Evolutionary conservation across 306 rosid species (phyloP).

Genomic region (Gynostemma pentaphyllum): DNA sequence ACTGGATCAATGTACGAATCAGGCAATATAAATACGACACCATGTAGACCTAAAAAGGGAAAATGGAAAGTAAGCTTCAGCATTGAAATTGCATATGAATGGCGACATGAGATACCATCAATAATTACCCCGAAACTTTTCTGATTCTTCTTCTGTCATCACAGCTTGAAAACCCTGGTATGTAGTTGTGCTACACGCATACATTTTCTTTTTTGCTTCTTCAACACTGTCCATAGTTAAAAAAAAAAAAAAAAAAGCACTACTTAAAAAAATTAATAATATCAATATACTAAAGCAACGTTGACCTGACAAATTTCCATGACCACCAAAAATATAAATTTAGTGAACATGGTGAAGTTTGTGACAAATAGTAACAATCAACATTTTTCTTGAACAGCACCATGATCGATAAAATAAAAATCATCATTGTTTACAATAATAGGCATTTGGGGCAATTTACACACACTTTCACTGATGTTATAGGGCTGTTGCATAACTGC

Average conservation of each 20-base stretch:
- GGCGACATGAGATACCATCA: background rate
- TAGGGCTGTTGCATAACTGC: background rate
- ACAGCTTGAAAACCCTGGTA: slow-evolving; percentile 75
- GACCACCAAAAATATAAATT: background rate
- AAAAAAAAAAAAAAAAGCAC: background rate
- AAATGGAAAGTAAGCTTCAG: background rate
- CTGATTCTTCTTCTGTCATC: slow-evolving; percentile 75
- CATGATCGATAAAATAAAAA: background rate
- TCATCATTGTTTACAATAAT: background rate
- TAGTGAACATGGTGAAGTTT: background rate
- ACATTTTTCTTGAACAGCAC: background rate
- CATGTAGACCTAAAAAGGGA: slow-evolving; percentile 44
- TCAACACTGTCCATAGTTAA: slow-evolving; percentile 41
- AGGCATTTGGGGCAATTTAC: background rate
- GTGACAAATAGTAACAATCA: background rate
- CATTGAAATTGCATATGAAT: background rate
- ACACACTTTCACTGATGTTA: background rate
- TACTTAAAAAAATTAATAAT: background rate
- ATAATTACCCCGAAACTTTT: slow-evolving; percentile 53
- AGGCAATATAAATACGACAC: slow-evolving; percentile 67
- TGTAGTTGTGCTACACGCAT: slow-evolving; percentile 83
- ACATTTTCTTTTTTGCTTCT: slow-evolving; percentile 74
- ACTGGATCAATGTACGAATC: slow-evolving; percentile 72
- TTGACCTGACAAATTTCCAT: background rate
- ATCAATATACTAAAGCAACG: background rate